Conservation (phyloP, 345 rosid genomes). For the Moringa oleifera region DNA sequence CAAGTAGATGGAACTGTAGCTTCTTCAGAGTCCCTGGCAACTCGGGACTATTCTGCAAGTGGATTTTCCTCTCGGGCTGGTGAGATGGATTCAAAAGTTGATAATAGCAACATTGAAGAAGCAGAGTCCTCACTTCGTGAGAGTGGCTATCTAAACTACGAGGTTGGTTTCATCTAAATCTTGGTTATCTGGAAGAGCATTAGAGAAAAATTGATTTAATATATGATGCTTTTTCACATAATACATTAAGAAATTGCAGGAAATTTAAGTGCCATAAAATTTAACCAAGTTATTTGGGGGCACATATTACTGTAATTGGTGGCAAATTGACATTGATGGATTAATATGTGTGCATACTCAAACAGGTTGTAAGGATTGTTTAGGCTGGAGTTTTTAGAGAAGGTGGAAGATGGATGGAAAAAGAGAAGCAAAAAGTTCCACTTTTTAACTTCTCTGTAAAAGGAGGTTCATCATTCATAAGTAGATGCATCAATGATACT, state of each 20-base stretch:
- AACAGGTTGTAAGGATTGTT: neutral
- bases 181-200: too few species aligned
- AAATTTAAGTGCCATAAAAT: neutral
- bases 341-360: neutral
- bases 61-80: conserved; percentile 64
- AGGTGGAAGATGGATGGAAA: neutral
- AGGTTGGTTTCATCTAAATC: conserved; percentile 31
- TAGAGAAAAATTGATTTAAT: neutral
- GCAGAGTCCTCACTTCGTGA: conserved; percentile 80
- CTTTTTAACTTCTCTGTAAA: too few species aligned
- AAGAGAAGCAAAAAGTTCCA: too few species aligned
- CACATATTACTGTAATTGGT: too few species aligned
- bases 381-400: neutral
- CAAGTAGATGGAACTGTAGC: conserved; percentile 40
- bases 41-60: conserved; percentile 69
- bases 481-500: too few species aligned
- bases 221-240: too few species aligned
- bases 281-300: neutral
- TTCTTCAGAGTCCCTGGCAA: conserved; percentile 76
- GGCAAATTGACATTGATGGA: too few species aligned
- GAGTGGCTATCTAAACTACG: conserved; percentile 75
- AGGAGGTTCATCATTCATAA: too few species aligned
- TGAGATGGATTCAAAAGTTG: conserved; percentile 51
- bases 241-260: neutral
- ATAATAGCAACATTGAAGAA: conserved; percentile 71